Base-by-base conservation (phyloP, 768 basidiomycete species). In the Amylocystis lapponica region DNA sequence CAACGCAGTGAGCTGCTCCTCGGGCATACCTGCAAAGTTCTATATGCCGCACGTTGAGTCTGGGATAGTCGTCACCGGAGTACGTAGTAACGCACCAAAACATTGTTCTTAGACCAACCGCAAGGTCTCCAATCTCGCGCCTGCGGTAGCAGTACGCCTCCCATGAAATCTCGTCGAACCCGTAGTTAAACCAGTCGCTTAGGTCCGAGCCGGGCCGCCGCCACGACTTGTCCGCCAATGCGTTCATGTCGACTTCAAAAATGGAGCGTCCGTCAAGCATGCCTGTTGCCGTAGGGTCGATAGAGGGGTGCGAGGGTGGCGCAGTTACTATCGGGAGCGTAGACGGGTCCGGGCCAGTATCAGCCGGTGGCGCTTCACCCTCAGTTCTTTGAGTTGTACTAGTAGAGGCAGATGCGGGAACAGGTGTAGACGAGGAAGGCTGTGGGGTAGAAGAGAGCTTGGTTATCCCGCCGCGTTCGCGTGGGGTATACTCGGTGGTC, bases 101-200 rank as follows among this genome's bases (percentile, higher is more conserved):
- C 85, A 53, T 87, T 89, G 2, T 79, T 77, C 58, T 92, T 92
- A 93, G 72, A 34, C 88, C 79, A 45, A 75, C 79, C 0, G 85
- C 86, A 43, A 86, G 71, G 45, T 91, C 89, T 2, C 86, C 83
- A 39, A 91, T 60, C 44, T 91, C 86, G 31, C 86, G 74, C 54
- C 91, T 72, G 54, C 89, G 76, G 62, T 87, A 85, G 54, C 84
- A 88, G 56, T 95, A 99, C 31, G 83, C 83, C 58, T 91, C 88
- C 92, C 93, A 99, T 26, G 86, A 87, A 13, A 89, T 75, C 65
- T 99, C 96, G 63, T 99, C 96, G 57, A 98, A 98, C 0, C 96
- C 96, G 54, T 96, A 98, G 65, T 99, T 98, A 67, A 99, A 99
- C 86, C 93, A 99, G 67, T 97, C 94, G 52, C 87, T 86, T 48